A percentile compares a stretch with the other conserved stretches of the same genome.
phyloP scores from a whole-genome alignment of 108 stramenopile species.

The Schizochytrium sp. region DNA sequence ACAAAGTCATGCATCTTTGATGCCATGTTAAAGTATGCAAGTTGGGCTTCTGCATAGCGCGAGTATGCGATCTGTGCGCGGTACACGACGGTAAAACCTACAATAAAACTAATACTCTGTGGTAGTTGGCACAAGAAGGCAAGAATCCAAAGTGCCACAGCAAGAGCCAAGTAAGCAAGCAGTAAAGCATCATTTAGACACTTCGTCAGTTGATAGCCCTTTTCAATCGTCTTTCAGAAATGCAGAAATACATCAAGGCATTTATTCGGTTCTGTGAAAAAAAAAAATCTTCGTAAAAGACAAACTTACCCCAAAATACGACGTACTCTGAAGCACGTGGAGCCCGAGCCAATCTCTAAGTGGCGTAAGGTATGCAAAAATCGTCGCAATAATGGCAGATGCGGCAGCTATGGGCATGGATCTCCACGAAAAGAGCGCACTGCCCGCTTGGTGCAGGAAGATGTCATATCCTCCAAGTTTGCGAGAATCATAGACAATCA shows the following conservation, averaged over 20 bases:
- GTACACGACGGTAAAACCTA: conserved; percentile 55
- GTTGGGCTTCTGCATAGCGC: conserved; percentile 26
- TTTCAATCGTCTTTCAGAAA: background rate
- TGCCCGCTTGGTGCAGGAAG: background rate
- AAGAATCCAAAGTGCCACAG: too few species aligned
- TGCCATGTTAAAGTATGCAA: conserved; percentile 43
- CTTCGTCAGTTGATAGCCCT: background rate
- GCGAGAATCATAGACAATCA: conserved; percentile 28
- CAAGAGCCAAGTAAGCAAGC: too few species aligned
- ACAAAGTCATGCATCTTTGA: conserved; percentile 58
- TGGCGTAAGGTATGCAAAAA: conserved; percentile 20
- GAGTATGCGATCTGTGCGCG: conserved; percentile 27
- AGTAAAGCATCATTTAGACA: background rate
- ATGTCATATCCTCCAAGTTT: conserved; percentile 57
- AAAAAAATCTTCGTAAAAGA: background rate
- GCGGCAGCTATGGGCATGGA: background rate
- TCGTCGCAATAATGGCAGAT: conserved; percentile 20
- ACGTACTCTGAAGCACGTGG: conserved; percentile 41
- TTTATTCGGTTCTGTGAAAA: too few species aligned
- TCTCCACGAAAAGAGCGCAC: background rate
- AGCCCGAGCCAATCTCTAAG: background rate
- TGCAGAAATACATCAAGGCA: background rate
- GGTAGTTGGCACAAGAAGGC: background rate
- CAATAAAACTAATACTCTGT: conserved; percentile 55
- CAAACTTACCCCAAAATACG: conserved; percentile 46